Percentiles rank a stretch among this genome's conserved stretches.
Evolutionary conservation across 192 early-diverging fungal species (phyloP).

Genomic region (Thamnidium elegans): DNA sequence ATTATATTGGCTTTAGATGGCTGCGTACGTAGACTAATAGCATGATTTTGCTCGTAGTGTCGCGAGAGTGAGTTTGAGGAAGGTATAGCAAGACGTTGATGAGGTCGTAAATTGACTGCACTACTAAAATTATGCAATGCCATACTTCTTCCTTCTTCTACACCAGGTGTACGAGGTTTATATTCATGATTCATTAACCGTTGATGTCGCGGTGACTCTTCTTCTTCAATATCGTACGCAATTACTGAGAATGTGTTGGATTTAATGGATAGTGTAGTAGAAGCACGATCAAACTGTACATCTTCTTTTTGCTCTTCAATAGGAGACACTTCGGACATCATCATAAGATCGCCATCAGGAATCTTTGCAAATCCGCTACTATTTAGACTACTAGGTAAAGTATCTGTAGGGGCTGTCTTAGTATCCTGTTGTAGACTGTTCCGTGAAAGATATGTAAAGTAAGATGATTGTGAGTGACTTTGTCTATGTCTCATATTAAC

Average conservation of each 20-base stretch:
- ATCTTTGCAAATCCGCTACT: constrained; percentile 24
- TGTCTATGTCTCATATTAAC: constrained; percentile 6
- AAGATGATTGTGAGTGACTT: constrained; percentile 24
- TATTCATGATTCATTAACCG: not conserved
- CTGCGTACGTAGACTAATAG: not conserved
- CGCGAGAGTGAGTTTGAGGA: not conserved
- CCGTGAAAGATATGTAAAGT: constrained; percentile 16
- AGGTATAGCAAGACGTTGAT: not conserved
- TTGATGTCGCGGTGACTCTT: constrained; percentile 3
- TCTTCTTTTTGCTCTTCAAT: constrained; percentile 11
- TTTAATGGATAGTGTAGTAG: constrained; percentile 6
- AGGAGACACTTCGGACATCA: not conserved
- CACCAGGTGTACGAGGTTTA: not conserved
- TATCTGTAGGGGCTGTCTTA: not conserved
- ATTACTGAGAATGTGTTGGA: constrained; percentile 11
- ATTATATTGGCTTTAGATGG: not conserved
- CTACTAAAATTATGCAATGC: constrained; percentile 1
- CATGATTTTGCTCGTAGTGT: not conserved
- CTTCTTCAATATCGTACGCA: not conserved
- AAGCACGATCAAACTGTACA: not conserved
- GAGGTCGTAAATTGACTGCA: not conserved
- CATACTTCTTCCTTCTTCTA: constrained; percentile 10
- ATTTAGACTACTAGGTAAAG: constrained; percentile 19
- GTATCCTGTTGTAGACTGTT: not conserved
- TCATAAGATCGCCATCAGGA: not conserved